phyloP scores from a whole-genome alignment of 192 early-diverging fungal species.

The Geranomyces michiganensis region DNA sequence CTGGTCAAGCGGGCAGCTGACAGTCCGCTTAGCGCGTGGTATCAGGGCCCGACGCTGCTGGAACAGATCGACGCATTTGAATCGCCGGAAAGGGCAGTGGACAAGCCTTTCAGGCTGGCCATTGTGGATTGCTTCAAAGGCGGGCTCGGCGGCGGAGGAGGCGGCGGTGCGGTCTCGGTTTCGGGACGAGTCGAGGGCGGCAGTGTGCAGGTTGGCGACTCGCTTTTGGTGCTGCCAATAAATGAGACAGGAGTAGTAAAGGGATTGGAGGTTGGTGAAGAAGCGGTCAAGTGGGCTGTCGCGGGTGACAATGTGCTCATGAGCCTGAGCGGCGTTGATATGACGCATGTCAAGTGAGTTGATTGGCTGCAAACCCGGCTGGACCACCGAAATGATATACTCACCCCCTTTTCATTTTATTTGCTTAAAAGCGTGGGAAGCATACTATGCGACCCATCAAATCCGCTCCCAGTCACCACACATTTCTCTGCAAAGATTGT shows the following conservation, averaged over 20 bases:
- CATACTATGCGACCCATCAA: constrained; percentile 73
- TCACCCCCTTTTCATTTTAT: background rate
- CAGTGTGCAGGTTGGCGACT: constrained; percentile 84
- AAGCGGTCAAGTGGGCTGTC: constrained; percentile 80
- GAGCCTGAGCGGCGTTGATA: constrained; percentile 72
- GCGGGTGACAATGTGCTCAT: constrained; percentile 91
- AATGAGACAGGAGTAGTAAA: constrained; percentile 75
- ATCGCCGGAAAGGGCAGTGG: constrained; percentile 73
- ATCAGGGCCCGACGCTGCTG: constrained; percentile 76
- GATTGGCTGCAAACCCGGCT: no score
- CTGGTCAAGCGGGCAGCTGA: constrained; percentile 55
- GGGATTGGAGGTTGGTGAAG: constrained; percentile 77
- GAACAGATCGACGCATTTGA: constrained; percentile 76
- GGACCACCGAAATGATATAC: background rate
- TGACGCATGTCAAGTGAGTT: constrained; percentile 66
- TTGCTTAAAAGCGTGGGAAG: constrained; percentile 66
- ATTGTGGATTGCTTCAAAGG: constrained; percentile 92
- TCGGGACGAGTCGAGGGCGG: constrained; percentile 88
- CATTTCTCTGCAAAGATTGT: constrained; percentile 85
- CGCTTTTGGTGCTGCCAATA: constrained; percentile 80
- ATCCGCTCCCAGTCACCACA: constrained; percentile 76
- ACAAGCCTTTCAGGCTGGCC: constrained; percentile 82
- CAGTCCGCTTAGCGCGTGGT: constrained; percentile 66
- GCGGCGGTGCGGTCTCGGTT: constrained; percentile 68
- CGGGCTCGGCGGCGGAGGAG: constrained; percentile 58